Evolutionary conservation across 1,139 yeast genomes (phyloP).

Genomic region (Kodamaea arcana): DNA sequence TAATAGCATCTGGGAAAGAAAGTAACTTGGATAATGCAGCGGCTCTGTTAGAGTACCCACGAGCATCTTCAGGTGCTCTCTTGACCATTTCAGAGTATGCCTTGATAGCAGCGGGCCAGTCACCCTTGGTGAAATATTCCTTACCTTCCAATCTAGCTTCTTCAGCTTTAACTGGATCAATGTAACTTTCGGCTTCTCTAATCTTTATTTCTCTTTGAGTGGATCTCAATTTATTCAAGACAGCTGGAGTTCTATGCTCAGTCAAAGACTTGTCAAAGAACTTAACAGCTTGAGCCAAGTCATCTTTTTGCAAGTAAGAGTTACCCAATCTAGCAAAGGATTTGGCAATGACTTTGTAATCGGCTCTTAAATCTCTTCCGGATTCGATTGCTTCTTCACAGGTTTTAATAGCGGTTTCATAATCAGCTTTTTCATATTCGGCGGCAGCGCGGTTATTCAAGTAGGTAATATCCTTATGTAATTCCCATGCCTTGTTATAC

Average conservation of each 20-base stretch:
- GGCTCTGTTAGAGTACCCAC: constrained; percentile 97
- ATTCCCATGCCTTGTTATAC: constrained; percentile 84
- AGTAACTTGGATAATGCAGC: constrained; percentile 91
- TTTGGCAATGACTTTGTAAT: constrained; percentile 87
- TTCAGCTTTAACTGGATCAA: constrained; percentile 91
- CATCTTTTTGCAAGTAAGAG: constrained; percentile 69
- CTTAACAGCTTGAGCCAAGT: constrained; percentile 69
- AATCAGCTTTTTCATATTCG: constrained; percentile 92
- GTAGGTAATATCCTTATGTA: constrained; percentile 82
- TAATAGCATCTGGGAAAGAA: constrained; percentile 96
- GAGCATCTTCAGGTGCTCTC: constrained; percentile 93
- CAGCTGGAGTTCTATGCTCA: constrained; percentile 96
- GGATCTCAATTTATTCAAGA: constrained; percentile 78
- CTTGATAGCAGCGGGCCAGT: constrained; percentile 96
- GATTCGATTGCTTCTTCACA: constrained; percentile 80
- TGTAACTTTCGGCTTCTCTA: constrained; percentile 70
- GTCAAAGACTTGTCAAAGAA: constrained; percentile 87
- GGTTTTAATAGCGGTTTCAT: constrained; percentile 75
- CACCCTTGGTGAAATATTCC: constrained; percentile 81
- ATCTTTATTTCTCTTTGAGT: constrained; percentile 83
- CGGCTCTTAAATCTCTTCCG: constrained; percentile 88
- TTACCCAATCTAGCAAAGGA: constrained; percentile 91
- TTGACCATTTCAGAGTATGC: constrained; percentile 93
- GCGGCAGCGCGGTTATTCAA: constrained; percentile 98
- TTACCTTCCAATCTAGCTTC: constrained; percentile 93